These are phyloP conservation scores for Jaminaea rosea DNA, from an alignment of 1,284 basidiomycete genomes.

Conservation along the genomic window DNA sequence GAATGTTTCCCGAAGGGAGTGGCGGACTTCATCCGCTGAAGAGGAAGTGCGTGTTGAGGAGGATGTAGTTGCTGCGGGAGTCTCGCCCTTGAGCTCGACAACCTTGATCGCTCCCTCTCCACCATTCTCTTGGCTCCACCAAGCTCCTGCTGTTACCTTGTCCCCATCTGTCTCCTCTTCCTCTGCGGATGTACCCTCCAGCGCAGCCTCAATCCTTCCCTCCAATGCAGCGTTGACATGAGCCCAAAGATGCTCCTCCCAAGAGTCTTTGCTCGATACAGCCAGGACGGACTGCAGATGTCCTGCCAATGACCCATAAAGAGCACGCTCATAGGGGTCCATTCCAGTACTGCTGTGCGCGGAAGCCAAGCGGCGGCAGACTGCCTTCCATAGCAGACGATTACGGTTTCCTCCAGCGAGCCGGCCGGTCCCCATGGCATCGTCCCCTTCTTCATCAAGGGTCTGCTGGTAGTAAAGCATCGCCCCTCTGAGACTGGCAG, in stretches of 20 bases:
- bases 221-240: conserved; percentile 77
- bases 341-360: conserved; percentile 60
- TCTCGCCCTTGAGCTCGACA: conserved; percentile 10
- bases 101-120: conserved; percentile 29
- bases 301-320: conserved; percentile 81
- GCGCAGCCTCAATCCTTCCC: conserved; percentile 59
- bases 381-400: conserved; percentile 39
- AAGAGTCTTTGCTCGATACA: conserved; percentile 66
- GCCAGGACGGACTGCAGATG: conserved; percentile 66
- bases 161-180: too few relatives aligned
- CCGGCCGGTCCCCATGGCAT: conserved; percentile 16
- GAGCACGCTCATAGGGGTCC: conserved; percentile 64
- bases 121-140: conserved; percentile 47
- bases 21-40: neutral
- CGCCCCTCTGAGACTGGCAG: conserved; percentile 72
- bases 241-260: conserved; percentile 94
- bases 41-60: too few relatives aligned
- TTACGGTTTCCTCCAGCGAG: too few relatives aligned
- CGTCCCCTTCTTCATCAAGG: neutral
- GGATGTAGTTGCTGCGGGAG: too few relatives aligned
- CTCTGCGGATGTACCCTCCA: conserved; percentile 29
- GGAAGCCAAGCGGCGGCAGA: conserved; percentile 32
- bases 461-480: conserved; percentile 30
- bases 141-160: too few relatives aligned
- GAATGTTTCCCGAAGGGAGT: conserved; percentile 16